Evolutionary conservation across 2,329 filamentous ascomycete species (phyloP).

Genomic region (Malbranchea cinnamomea): DNA sequence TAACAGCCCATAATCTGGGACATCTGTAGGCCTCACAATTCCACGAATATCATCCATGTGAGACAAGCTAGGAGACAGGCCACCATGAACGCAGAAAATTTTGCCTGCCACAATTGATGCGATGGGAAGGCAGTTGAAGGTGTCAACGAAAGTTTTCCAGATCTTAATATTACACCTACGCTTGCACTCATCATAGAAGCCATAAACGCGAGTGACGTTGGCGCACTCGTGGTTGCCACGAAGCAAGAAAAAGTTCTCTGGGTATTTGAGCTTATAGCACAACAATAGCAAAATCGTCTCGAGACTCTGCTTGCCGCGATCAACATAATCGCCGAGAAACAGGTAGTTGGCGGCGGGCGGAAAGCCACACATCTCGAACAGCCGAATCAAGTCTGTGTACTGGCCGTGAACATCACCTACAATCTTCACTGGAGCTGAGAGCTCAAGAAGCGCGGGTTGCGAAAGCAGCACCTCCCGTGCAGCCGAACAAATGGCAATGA

Average conservation of each 20-base stretch:
- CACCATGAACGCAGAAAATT: slow-evolving; percentile 95
- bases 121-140: slow-evolving; percentile 89
- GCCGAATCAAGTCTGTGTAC: slow-evolving; percentile 86
- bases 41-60: slow-evolving; percentile 98
- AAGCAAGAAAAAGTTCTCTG: slow-evolving; percentile 92
- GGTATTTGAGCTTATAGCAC: slow-evolving; percentile 95
- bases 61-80: slow-evolving; percentile 75
- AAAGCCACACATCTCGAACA: slow-evolving; percentile 98
- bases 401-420: slow-evolving; percentile 95
- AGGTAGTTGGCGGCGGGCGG: slow-evolving; percentile 84
- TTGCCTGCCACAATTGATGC: slow-evolving; percentile 94
- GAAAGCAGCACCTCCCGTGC: slow-evolving; percentile 79
- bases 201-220: slow-evolving; percentile 88
- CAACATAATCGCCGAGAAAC: slow-evolving; percentile 91
- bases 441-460: slow-evolving; percentile 80
- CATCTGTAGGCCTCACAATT: slow-evolving; percentile 89
- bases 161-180: slow-evolving; percentile 90
- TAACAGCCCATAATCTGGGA: slow-evolving; percentile 87
- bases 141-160: slow-evolving; percentile 96
- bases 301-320: slow-evolving; percentile 86
- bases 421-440: slow-evolving; percentile 92
- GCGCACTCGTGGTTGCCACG: slow-evolving; percentile 95
- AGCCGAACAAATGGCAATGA: slow-evolving; percentile 79
- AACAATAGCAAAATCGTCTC: slow-evolving; percentile 86
- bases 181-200: slow-evolving; percentile 98